Percentiles rank a stretch among this genome's conserved stretches.
phyloP scores from a whole-genome alignment of 164 flowering plant genomes.

The Chimonanthus salicifolius region DNA sequence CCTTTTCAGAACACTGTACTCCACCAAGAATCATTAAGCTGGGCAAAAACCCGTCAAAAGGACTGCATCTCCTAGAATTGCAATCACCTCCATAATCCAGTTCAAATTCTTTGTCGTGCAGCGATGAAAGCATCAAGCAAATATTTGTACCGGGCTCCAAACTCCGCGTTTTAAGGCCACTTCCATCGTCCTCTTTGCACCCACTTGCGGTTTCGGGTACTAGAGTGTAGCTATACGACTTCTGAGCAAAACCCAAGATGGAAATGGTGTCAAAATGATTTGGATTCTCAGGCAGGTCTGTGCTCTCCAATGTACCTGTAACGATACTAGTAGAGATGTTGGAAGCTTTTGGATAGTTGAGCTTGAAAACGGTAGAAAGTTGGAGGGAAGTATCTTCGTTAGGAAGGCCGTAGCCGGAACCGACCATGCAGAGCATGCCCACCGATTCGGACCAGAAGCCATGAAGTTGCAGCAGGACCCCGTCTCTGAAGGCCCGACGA shows the following conservation, averaged over 20 bases:
- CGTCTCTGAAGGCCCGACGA: background rate
- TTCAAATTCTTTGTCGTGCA: background rate
- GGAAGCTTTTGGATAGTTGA: slow-evolving; percentile 27
- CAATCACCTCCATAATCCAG: slow-evolving; percentile 37
- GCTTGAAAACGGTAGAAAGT: slow-evolving; percentile 38
- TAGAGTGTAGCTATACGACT: slow-evolving; percentile 29
- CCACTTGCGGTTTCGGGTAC: slow-evolving; percentile 12
- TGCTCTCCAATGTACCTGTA: slow-evolving; percentile 41
- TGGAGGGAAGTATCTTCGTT: slow-evolving; percentile 25
- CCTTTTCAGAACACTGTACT: slow-evolving; percentile 24
- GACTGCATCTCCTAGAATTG: slow-evolving; percentile 29
- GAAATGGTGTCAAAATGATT: slow-evolving; percentile 34
- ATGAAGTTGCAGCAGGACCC: slow-evolving; percentile 16
- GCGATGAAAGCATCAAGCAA: slow-evolving; percentile 13
- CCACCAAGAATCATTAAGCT: slow-evolving; percentile 22
- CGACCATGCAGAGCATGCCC: slow-evolving; percentile 57
- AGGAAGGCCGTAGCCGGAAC: slow-evolving; percentile 19
- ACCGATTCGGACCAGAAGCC: slow-evolving; percentile 52
- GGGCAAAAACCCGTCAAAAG: slow-evolving; percentile 30
- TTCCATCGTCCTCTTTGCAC: slow-evolving; percentile 6
- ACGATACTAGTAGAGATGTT: slow-evolving; percentile 31
- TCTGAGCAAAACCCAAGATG: slow-evolving; percentile 24
- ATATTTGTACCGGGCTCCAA: slow-evolving; percentile 9
- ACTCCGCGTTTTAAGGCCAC: slow-evolving; percentile 10
- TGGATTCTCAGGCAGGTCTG: slow-evolving; percentile 8